Conservation (phyloP, 192 early-diverging fungal species). For the Thoreauomyces humboldtii region DNA sequence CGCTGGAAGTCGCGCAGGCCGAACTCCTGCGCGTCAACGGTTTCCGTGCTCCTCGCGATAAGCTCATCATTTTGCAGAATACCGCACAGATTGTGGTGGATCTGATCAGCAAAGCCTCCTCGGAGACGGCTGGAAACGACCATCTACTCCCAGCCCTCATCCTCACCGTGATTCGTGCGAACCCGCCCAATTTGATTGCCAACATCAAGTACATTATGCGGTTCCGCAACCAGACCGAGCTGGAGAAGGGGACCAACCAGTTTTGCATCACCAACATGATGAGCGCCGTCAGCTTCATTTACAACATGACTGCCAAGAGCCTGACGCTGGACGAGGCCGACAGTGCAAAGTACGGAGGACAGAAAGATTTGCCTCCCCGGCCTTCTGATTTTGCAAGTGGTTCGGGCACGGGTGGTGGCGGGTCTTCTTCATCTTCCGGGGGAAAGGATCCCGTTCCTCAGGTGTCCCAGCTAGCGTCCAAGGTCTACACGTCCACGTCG, state of each 20-base stretch:
- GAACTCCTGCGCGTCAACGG: slow-evolving; percentile 47
- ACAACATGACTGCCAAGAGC: slow-evolving; percentile 47
- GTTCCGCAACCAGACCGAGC: slow-evolving; percentile 42
- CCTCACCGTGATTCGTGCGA: slow-evolving; percentile 44
- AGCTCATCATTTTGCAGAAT: slow-evolving; percentile 42
- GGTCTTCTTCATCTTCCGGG: slow-evolving; percentile 4
- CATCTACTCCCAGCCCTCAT: slow-evolving; percentile 48
- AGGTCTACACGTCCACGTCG: slow-evolving; percentile 32
- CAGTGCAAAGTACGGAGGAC: slow-evolving; percentile 4
- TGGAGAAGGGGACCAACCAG: slow-evolving; percentile 47
- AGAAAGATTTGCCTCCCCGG: background rate
- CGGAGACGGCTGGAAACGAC: slow-evolving; percentile 42
- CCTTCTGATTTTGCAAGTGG: too few relatives aligned
- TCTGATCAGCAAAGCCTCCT: slow-evolving; percentile 37
- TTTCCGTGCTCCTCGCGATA: slow-evolving; percentile 47
- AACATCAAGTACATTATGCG: slow-evolving; percentile 57
- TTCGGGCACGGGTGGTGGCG: background rate
- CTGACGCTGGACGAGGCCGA: slow-evolving; percentile 45
- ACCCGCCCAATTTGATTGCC: slow-evolving; percentile 51
- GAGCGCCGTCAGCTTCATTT: slow-evolving; percentile 56
- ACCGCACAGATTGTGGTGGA: slow-evolving; percentile 42
- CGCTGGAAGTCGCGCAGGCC: slow-evolving; percentile 43
- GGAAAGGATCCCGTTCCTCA: slow-evolving; percentile 7
- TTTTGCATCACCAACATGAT: slow-evolving; percentile 54
- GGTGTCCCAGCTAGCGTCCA: slow-evolving; percentile 31